Conservation (phyloP, 2,329 filamentous ascomycete genomes). For the Sporothrix phasma region DNA sequence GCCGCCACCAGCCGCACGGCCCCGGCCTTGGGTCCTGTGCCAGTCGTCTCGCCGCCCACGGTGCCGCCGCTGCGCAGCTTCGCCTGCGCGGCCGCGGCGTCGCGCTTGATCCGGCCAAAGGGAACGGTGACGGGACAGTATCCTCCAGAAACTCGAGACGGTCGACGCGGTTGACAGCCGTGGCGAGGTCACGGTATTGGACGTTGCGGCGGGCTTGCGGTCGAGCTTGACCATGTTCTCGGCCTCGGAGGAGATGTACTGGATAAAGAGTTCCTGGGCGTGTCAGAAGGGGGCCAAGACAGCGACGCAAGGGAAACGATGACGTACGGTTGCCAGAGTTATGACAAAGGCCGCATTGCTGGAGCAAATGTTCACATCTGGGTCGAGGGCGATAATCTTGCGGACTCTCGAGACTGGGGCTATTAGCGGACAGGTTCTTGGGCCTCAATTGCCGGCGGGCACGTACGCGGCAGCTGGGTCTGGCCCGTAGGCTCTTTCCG, state of each 20-base stretch:
- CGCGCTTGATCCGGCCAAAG: constrained; percentile 67
- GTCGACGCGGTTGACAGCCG: constrained; percentile 76
- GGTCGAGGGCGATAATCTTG: constrained; percentile 84
- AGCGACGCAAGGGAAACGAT: neutral
- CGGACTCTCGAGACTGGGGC: constrained; percentile 78
- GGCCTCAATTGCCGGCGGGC: neutral
- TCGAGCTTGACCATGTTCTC: constrained; percentile 86
- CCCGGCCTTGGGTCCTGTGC: neutral
- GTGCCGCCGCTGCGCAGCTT: constrained; percentile 27
- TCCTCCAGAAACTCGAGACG: constrained; percentile 93
- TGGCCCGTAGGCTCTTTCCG: constrained; percentile 76
- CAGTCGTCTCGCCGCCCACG: neutral
- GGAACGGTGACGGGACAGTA: constrained; percentile 74
- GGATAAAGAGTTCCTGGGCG: constrained; percentile 80
- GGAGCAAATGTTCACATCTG: constrained; percentile 75
- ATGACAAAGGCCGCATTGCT: constrained; percentile 93
- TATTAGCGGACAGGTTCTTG: neutral
- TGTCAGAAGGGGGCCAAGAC: neutral
- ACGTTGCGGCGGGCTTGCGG: constrained; percentile 82
- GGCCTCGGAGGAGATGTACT: constrained; percentile 76
- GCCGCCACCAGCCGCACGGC: neutral
- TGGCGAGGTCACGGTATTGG: constrained; percentile 89
- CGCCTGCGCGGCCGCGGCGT: constrained; percentile 41
- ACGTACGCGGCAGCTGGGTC: constrained; percentile 72
- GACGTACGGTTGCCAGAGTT: constrained; percentile 68